Evolutionary conservation across 2,329 filamentous ascomycete genomes (phyloP), one percentile per base, ranked within the genome.

Genomic region (Clarireedia homoeocarpa): DNA sequence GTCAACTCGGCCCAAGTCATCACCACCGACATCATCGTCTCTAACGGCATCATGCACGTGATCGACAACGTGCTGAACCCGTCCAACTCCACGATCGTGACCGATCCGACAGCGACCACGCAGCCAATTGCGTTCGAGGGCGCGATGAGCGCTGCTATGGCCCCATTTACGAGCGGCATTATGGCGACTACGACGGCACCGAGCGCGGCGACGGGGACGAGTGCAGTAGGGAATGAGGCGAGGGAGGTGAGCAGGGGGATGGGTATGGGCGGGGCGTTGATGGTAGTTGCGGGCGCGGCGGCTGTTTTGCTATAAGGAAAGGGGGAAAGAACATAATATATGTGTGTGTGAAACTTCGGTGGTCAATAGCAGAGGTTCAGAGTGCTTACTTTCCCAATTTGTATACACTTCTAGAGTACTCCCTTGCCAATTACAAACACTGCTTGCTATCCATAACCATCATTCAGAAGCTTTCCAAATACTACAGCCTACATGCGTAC

Each of bases 21-120:
- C 9, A 63, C 65, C 40, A 57, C 67, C 3, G 69, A 73, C 59
- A 66, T 71, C 38, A 60, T 72, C 6, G 51, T 72, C 40, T 62
- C 63, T 7, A 71, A 71, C 49, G 67, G 72, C 55, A 68, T 74
- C 40, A 50, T 70, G 14, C 63, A 69, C 55, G 62, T 73, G 6
- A 69, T 74, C 46, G 69, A 67, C 55, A 74, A 72, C 56, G 75
- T 78, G 6, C 69, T 80, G 30, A 78, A 75, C 63, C 76, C 75
- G 1, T 66, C 74, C 39, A 70, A 66, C 4, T 57, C 69, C 14
- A 62, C 61, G 2, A 69, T 65, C 3, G 58, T 61, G 17, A 75
- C 75, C 0, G 69, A 77, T 48, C 70, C 72, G 6, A 66, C 65
- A 3, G 59, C 68, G 1, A 64, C 63, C 24, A 71, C 68, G 4